phyloP scores from a whole-genome alignment of 345 rosid genomes.

The Eucalyptus polybractea region DNA sequence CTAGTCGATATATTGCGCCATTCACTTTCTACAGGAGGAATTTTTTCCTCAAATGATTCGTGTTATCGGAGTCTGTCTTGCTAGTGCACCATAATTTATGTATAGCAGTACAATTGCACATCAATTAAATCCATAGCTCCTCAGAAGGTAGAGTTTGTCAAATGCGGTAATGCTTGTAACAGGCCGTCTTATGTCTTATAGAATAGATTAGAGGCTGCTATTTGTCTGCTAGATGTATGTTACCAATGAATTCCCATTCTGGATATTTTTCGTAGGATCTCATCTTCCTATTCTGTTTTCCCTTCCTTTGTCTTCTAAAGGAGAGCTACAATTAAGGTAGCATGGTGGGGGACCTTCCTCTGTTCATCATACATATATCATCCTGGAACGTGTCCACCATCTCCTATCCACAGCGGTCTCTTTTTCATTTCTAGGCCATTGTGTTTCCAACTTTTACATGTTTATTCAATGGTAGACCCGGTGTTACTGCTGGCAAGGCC shows the following conservation, averaged over 20 bases:
- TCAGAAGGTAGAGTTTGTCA: not conserved
- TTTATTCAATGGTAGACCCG: conserved; percentile 34
- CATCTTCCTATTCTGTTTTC: not conserved
- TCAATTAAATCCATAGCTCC: not conserved
- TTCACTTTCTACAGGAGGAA: not conserved
- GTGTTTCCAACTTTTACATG: not conserved
- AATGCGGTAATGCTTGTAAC: not conserved
- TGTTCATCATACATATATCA: not conserved
- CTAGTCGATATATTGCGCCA: not conserved
- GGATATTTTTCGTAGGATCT: not conserved
- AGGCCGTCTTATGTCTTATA: not conserved
- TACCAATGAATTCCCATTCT: not conserved
- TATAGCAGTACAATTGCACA: not conserved
- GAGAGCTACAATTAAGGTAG: not conserved
- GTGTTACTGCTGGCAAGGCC: conserved; percentile 73
- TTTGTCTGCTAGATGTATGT: not conserved
- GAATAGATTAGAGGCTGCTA: not conserved
- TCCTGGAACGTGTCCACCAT: not conserved
- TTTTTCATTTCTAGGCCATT: not conserved
- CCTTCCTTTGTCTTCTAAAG: not conserved
- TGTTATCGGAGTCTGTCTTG: not conserved
- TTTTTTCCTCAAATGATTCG: not conserved
- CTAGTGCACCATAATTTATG: not conserved
- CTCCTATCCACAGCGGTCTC: not conserved
- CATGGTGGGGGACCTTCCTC: not conserved